These are phyloP conservation scores for Inga laurina DNA, from an alignment of 306 rosid genomes.

Conservation along the genomic window DNA sequence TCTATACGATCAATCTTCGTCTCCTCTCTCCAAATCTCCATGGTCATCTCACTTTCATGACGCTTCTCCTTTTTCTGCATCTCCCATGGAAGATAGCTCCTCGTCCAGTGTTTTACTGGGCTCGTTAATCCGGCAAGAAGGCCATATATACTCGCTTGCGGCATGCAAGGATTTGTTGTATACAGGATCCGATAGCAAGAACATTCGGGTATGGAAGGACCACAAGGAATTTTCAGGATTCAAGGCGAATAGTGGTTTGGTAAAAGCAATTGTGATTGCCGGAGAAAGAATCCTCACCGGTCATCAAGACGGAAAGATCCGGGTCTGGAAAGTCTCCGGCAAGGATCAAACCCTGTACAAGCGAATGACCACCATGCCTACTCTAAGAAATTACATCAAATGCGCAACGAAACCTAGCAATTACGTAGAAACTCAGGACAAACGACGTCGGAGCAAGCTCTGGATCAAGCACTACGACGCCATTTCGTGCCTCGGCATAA, in stretches of 20 bases:
- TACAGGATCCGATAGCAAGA: slow-evolving; percentile 89
- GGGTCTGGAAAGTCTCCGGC: slow-evolving; percentile 68
- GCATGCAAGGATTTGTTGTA: slow-evolving; percentile 72
- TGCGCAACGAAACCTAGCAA: slow-evolving; percentile 78
- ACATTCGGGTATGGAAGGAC: slow-evolving; percentile 88
- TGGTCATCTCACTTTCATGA: slow-evolving; percentile 62
- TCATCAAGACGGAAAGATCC: slow-evolving; percentile 84
- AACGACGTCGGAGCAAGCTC: slow-evolving; percentile 42
- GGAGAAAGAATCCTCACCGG: slow-evolving; percentile 71
- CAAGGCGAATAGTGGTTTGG: slow-evolving; percentile 79
- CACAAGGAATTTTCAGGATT: slow-evolving; percentile 70
- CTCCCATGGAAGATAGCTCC: not conserved
- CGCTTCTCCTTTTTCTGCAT: not conserved
- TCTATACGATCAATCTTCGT: slow-evolving; percentile 34
- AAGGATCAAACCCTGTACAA: slow-evolving; percentile 45
- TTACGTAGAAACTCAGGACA: slow-evolving; percentile 58
- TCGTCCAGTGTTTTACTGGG: slow-evolving; percentile 56
- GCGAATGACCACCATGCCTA: slow-evolving; percentile 71
- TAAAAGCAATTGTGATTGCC: slow-evolving; percentile 71
- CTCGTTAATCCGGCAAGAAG: slow-evolving; percentile 81
- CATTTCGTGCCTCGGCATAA: slow-evolving; percentile 66
- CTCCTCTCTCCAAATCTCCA: slow-evolving; percentile 72
- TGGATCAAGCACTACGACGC: slow-evolving; percentile 91
- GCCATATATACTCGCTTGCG: slow-evolving; percentile 86
- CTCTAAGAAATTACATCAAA: slow-evolving; percentile 58